Evolutionary conservation across 805 yeast genomes (phyloP).

Genomic region (Lachancea lanzarotensis): DNA sequence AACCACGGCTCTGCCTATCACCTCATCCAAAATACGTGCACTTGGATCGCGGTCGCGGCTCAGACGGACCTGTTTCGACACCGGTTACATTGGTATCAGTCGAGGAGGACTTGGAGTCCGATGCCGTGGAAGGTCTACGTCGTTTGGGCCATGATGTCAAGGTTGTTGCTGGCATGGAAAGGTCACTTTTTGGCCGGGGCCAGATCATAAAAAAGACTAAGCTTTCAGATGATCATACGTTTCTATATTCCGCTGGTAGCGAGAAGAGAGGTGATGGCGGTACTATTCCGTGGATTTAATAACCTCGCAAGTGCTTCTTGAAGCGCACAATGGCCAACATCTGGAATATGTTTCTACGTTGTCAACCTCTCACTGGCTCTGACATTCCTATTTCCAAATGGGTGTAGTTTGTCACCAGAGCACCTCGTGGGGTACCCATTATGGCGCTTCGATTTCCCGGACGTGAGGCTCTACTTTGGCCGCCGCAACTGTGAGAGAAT

Average conservation of each 20-base stretch:
- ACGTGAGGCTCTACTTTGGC: no score
- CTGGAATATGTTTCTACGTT: no score
- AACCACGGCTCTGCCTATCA: constrained; percentile 62
- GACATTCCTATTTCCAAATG: no score
- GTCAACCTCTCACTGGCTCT: no score
- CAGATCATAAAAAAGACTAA: constrained; percentile 56
- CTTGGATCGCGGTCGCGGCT: constrained; percentile 50
- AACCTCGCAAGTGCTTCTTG: no score
- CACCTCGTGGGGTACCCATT: no score
- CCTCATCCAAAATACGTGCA: constrained; percentile 41
- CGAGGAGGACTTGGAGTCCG: constrained; percentile 56
- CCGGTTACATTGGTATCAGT: constrained; percentile 52
- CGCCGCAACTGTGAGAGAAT: no score
- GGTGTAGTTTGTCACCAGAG: no score
- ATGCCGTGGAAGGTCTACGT: constrained; percentile 41
- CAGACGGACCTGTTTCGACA: constrained; percentile 58
- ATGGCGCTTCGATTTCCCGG: no score
- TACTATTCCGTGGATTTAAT: constrained; percentile 46
- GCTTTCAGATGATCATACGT: constrained; percentile 30
- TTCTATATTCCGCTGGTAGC: constrained; percentile 62
- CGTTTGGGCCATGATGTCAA: constrained; percentile 53
- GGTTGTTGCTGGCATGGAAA: constrained; percentile 36
- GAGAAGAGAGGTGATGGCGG: constrained; percentile 86
- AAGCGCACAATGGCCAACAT: no score
- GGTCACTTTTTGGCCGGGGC: constrained; percentile 58